Percentiles rank a stretch among this genome's conserved stretches.
phyloP scores from a whole-genome alignment of 2,329 filamentous ascomycete species.

The Torrubiella hemipterigena region DNA sequence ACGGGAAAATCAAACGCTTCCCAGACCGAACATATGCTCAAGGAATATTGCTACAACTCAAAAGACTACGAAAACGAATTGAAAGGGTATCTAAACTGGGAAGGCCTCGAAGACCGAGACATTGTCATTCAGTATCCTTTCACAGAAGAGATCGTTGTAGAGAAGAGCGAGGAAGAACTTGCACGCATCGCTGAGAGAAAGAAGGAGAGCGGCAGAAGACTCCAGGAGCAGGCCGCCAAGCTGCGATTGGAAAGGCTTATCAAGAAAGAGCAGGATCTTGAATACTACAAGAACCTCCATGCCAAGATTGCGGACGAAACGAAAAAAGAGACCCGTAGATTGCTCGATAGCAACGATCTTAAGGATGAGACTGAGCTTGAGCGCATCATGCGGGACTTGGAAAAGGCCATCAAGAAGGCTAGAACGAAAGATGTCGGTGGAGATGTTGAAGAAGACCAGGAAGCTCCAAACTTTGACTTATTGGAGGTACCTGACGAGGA shows the following conservation, averaged over 20 bases:
- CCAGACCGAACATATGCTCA: conserved; percentile 79
- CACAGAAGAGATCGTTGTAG: conserved; percentile 77
- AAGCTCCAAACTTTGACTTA: conserved; percentile 75
- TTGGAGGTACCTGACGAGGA: conserved; percentile 85
- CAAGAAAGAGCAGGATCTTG: conserved; percentile 88
- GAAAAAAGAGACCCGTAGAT: conserved; percentile 81
- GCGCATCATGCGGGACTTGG: conserved; percentile 74
- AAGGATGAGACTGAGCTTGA: conserved; percentile 85
- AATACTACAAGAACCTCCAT: conserved; percentile 84
- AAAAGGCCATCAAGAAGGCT: conserved; percentile 79
- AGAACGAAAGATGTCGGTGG: conserved; percentile 88
- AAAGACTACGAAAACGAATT: conserved; percentile 73
- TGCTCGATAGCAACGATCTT: conserved; percentile 83
- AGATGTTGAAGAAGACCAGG: conserved; percentile 66
- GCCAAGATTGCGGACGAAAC: conserved; percentile 58
- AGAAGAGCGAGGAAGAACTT: conserved; percentile 92
- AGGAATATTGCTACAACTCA: conserved; percentile 83
- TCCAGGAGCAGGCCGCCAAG: conserved; percentile 94
- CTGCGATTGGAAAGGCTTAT: conserved; percentile 94
- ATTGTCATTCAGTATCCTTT: conserved; percentile 86
- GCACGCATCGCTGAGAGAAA: conserved; percentile 83
- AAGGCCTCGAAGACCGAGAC: conserved; percentile 79
- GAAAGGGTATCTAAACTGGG: conserved; percentile 73
- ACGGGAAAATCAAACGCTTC: conserved; percentile 74
- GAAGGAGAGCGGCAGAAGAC: conserved; percentile 79